Percentiles rank a stretch among this genome's conserved stretches.
phyloP scores from a whole-genome alignment of 176 grass and related monocot genomes.

The Cocos nucifera region DNA sequence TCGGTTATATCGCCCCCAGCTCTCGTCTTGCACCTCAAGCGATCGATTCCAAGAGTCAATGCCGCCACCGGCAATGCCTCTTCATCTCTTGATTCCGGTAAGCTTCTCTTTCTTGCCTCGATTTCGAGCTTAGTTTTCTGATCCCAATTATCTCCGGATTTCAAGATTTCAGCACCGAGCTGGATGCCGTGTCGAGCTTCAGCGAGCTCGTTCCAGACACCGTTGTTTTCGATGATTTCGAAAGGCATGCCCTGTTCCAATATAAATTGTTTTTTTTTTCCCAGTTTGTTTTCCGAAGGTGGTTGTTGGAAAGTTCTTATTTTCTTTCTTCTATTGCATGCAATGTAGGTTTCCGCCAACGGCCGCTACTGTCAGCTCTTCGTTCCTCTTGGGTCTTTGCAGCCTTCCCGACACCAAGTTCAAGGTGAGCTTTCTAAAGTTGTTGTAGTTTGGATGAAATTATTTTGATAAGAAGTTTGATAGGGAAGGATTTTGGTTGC shows the following conservation, averaged over 20 bases:
- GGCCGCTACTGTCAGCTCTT: slow-evolving; percentile 83
- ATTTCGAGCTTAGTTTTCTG: not conserved
- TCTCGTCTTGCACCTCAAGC: slow-evolving; percentile 2
- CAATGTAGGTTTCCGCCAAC: slow-evolving; percentile 68
- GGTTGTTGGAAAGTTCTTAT: not conserved
- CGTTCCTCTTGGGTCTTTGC: slow-evolving; percentile 69
- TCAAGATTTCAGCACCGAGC: slow-evolving; percentile 60
- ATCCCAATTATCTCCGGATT: not conserved
- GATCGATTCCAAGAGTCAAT: slow-evolving; percentile 10
- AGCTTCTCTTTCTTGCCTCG: not conserved
- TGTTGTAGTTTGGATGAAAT: not conserved
- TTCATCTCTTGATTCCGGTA: slow-evolving; percentile 28
- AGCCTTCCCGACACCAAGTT: slow-evolving; percentile 87
- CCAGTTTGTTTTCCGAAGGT: too few species aligned
- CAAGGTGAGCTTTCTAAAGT: slow-evolving; percentile 50
- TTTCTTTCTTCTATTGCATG: not conserved
- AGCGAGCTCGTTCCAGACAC: slow-evolving; percentile 95
- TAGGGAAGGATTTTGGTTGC: slow-evolving; percentile 3
- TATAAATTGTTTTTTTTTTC: not conserved
- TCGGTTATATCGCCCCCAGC: slow-evolving; percentile 1
- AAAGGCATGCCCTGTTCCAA: slow-evolving; percentile 30
- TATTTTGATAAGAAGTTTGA: slow-evolving; percentile 6
- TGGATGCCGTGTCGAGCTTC: slow-evolving; percentile 64
- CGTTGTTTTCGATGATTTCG: slow-evolving; percentile 94
- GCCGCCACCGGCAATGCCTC: slow-evolving; percentile 31